These are phyloP conservation scores for Misopates orontium DNA, from an alignment of 257 asterid genomes.

Conservation along the genomic window DNA sequence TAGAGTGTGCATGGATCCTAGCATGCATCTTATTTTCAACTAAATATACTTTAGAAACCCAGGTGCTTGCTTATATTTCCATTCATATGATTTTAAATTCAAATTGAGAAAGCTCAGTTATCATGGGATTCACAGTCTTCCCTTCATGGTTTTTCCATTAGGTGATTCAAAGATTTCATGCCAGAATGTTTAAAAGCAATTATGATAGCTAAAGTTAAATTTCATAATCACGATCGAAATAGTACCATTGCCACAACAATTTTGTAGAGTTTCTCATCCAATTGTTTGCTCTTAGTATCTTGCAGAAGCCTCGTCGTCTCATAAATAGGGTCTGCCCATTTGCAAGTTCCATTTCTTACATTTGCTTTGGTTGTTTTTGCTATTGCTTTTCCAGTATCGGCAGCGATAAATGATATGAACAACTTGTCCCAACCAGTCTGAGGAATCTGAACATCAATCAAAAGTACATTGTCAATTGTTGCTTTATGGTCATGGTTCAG, in stretches of 20 bases:
- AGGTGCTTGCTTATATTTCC: too few species aligned
- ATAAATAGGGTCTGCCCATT: conserved; percentile 98
- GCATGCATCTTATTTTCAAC: too few species aligned
- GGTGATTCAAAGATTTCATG: conserved; percentile 10
- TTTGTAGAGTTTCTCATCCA: conserved; percentile 92
- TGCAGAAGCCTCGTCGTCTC: conserved; percentile 96
- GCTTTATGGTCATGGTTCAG: neutral
- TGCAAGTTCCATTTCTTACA: conserved; percentile 91
- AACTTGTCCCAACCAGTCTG: conserved; percentile 97
- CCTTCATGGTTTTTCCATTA: neutral
- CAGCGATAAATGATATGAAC: conserved; percentile 75
- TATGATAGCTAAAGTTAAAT: neutral
- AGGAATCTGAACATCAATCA: conserved; percentile 66
- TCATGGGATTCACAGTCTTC: neutral
- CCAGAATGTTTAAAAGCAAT: conserved; percentile 16
- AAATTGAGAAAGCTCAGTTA: neutral
- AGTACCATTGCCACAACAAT: conserved; percentile 89
- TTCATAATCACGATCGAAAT: conserved; percentile 26
- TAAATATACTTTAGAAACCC: too few species aligned
- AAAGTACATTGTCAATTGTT: conserved; percentile 11
- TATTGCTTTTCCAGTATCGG: conserved; percentile 80
- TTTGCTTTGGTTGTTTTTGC: conserved; percentile 93
- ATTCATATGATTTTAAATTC: too few species aligned
- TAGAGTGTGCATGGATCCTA: too few species aligned
- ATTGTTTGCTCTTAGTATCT: conserved; percentile 79